phyloP scores from a whole-genome alignment of 805 yeast genomes.

The Cyberlindnera euphorbiae region DNA sequence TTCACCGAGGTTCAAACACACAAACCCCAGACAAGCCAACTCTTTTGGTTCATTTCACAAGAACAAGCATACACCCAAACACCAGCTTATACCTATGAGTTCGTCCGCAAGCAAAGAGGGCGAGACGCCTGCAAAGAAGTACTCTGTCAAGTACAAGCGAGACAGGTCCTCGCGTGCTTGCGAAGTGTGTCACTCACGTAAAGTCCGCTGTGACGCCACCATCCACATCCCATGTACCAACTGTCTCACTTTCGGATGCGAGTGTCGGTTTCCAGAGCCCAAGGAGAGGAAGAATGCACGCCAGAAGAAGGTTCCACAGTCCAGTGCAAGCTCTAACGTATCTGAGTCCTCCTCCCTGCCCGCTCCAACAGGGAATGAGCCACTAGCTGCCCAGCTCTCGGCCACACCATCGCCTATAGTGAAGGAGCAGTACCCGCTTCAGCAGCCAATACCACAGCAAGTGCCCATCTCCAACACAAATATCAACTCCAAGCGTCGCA shows the following conservation, averaged over 20 bases:
- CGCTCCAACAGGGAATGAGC: not conserved
- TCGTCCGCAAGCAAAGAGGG: no score
- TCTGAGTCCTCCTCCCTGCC: not conserved
- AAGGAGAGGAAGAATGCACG: conserved; percentile 38
- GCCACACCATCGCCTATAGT: not conserved
- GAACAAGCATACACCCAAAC: no score
- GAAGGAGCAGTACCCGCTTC: no score
- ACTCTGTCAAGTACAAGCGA: conserved; percentile 42
- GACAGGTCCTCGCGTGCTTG: conserved; percentile 66
- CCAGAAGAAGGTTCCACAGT: conserved; percentile 18
- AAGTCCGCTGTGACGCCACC: conserved; percentile 76
- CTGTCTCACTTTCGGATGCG: conserved; percentile 68
- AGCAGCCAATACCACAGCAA: no score
- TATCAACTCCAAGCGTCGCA: conserved; percentile 24
- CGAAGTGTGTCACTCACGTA: conserved; percentile 70
- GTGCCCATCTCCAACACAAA: conserved; percentile 11
- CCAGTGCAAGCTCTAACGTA: no score
- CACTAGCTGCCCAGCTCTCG: not conserved
- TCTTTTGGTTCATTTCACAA: no score
- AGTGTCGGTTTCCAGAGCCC: conserved; percentile 62
- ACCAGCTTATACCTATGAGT: no score
- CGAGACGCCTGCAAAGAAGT: conserved; percentile 18
- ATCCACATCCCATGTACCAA: conserved; percentile 58
- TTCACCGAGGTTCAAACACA: no score
- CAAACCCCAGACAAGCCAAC: no score